phyloP scores from a whole-genome alignment of 805 yeast genomes.

The Metschnikowia bowlesiae region DNA sequence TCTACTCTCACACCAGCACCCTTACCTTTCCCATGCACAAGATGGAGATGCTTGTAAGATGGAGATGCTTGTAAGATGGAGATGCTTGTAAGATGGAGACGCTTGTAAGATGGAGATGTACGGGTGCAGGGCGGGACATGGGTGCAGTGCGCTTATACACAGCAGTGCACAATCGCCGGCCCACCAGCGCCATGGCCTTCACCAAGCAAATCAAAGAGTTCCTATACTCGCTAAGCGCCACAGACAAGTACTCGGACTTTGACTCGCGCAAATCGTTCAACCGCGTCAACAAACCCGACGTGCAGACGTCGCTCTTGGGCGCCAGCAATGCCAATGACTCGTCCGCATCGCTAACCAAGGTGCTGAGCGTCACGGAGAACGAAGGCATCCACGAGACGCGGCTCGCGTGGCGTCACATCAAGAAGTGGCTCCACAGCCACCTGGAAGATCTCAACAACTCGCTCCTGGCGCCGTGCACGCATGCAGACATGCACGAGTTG shows the following conservation, averaged over 20 bases:
- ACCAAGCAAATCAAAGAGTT: conserved; percentile 51
- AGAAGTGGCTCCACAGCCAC: conserved; percentile 72
- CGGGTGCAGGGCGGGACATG: no score
- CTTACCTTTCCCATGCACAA: no score
- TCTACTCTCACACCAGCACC: no score
- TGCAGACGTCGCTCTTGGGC: conserved; percentile 27
- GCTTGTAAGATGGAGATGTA: no score
- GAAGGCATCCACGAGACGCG: conserved; percentile 74
- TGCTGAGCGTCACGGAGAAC: conserved; percentile 28
- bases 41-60: no score
- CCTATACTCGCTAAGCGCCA: conserved; percentile 59
- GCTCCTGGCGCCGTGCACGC: conserved; percentile 73
- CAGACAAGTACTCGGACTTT: conserved; percentile 67
- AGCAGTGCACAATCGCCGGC: neutral
- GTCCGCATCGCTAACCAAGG: conserved; percentile 14
- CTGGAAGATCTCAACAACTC: conserved; percentile 80
- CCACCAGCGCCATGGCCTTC: conserved; percentile 16
- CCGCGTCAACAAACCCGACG: conserved; percentile 40
- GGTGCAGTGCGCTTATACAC: no score
- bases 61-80: no score
- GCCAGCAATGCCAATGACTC: conserved; percentile 26
- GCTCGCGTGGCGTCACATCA: conserved; percentile 86
- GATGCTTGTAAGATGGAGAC: no score
- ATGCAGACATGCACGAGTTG: conserved; percentile 72
- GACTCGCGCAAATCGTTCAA: conserved; percentile 46